Conservation (phyloP, 192 early-diverging fungal genomes). For the Mortierella antarctica region DNA sequence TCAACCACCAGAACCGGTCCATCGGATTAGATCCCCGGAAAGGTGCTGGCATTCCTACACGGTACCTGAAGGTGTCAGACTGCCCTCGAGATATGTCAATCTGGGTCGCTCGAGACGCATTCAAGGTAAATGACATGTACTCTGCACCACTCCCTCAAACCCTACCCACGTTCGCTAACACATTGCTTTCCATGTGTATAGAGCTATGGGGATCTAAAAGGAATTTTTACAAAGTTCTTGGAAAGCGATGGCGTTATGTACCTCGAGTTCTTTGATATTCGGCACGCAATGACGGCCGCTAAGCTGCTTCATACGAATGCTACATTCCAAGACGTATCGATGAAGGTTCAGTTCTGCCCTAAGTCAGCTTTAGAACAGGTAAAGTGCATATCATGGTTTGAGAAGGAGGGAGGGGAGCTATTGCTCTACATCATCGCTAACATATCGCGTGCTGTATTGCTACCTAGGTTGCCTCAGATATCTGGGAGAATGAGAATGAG, state of each 20-base stretch:
- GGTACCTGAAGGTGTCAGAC: slow-evolving; percentile 26
- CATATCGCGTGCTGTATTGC: background rate
- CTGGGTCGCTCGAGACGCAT: slow-evolving; percentile 30
- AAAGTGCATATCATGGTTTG: background rate
- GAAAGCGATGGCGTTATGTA: slow-evolving; percentile 44
- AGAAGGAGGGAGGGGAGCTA: slow-evolving; percentile 1
- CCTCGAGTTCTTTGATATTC: slow-evolving; percentile 60
- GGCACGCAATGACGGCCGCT: slow-evolving; percentile 49
- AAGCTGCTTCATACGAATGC: slow-evolving; percentile 11
- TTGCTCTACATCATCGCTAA: background rate
- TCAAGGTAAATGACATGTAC: slow-evolving; percentile 9
- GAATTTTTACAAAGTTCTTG: slow-evolving; percentile 48
- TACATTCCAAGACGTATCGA: slow-evolving; percentile 3
- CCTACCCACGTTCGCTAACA: background rate
- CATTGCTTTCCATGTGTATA: background rate
- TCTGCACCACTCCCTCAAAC: background rate
- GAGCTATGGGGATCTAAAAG: slow-evolving; percentile 54
- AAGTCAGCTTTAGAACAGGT: slow-evolving; percentile 14
- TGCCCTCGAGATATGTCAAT: slow-evolving; percentile 25
- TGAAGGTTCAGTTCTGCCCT: slow-evolving; percentile 46
- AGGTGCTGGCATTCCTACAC: slow-evolving; percentile 6
- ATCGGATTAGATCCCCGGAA: background rate
- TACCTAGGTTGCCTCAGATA: slow-evolving; percentile 13
- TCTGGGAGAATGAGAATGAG: slow-evolving; percentile 36
- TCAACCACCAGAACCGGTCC: background rate